Evolutionary conservation across 352 stramenopile species (phyloP).

Genomic region (Pythium aquatile): DNA sequence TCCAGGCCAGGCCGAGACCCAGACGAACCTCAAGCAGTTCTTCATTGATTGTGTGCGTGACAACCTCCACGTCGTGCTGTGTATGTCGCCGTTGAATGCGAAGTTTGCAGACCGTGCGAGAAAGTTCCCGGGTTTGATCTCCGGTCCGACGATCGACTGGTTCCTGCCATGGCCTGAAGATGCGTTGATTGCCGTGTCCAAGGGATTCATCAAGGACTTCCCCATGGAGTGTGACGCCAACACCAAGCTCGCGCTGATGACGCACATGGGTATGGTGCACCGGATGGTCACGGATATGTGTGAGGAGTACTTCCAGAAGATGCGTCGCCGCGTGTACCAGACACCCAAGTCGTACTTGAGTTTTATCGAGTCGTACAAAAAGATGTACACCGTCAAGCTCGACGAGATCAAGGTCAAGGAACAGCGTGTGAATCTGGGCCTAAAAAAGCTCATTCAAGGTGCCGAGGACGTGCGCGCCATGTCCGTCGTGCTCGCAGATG

Average conservation of each 20-base stretch:
- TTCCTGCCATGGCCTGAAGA: constrained; percentile 99
- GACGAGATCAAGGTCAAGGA: constrained; percentile 97
- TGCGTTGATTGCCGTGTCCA: constrained; percentile 95
- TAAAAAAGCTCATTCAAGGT: constrained; percentile 98
- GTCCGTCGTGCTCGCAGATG: constrained; percentile 95
- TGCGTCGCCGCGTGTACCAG: constrained; percentile 97
- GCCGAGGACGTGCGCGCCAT: constrained; percentile 96
- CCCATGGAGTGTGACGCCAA: constrained; percentile 91
- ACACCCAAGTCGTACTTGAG: constrained; percentile 98
- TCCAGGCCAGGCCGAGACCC: constrained; percentile 92
- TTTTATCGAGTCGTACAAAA: constrained; percentile 98
- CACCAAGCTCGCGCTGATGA: constrained; percentile 91
- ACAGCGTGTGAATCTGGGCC: constrained; percentile 93
- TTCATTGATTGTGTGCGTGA: constrained; percentile 98
- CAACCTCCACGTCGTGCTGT: constrained; percentile 98
- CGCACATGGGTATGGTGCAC: constrained; percentile 98
- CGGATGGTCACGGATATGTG: constrained; percentile 97
- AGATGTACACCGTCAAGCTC: constrained; percentile 94
- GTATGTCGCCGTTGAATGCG: constrained; percentile 98
- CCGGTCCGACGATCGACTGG: constrained; percentile 98
- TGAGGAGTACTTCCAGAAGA: constrained; percentile 98
- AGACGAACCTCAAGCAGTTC: constrained; percentile 97
- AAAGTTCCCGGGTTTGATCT: constrained; percentile 98
- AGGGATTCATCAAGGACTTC: constrained; percentile 97
- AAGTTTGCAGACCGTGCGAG: constrained; percentile 96